A percentile compares a stretch with the other conserved stretches of the same genome.
These are phyloP conservation scores for Hericium rajendrae DNA, from an alignment of 768 basidiomycete genomes.

Conservation along the genomic window DNA sequence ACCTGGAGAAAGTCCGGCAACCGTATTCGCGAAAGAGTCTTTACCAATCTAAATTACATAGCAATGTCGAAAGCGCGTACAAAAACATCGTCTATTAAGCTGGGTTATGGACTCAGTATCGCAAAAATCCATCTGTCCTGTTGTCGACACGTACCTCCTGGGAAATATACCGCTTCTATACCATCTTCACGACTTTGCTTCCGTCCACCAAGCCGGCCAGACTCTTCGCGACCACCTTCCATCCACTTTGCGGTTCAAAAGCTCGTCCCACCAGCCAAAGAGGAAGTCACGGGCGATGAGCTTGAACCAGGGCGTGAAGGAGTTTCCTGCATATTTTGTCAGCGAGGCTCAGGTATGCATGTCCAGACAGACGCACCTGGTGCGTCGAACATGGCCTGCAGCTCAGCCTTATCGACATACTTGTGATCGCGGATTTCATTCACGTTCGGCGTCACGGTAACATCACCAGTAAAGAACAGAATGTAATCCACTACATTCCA, in stretches of 20 bases:
- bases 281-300: conserved; percentile 94
- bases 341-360: background rate
- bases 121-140: too few species aligned
- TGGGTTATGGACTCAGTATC: too few species aligned
- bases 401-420: conserved; percentile 86
- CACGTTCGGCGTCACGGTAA: conserved; percentile 66
- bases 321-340: conserved; percentile 43
- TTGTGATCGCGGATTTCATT: conserved; percentile 91
- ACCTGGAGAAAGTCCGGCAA: too few species aligned
- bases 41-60: too few species aligned
- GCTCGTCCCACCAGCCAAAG: conserved; percentile 97
- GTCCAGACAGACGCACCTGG: conserved; percentile 36
- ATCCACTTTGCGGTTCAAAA: conserved; percentile 48
- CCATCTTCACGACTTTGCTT: conserved; percentile 64
- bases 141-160: too few species aligned
- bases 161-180: conserved; percentile 13
- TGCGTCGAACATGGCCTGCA: conserved; percentile 85
- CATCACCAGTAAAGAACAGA: conserved; percentile 85
- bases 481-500: conserved; percentile 86
- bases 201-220: conserved; percentile 61
- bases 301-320: conserved; percentile 99
- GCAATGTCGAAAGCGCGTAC: too few species aligned
- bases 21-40: too few species aligned
- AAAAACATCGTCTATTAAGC: too few species aligned
- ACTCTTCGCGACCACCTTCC: conserved; percentile 53